These are phyloP conservation scores for Viridothelium virens DNA, from an alignment of 495 filamentous ascomycete species.

Conservation along the genomic window DNA sequence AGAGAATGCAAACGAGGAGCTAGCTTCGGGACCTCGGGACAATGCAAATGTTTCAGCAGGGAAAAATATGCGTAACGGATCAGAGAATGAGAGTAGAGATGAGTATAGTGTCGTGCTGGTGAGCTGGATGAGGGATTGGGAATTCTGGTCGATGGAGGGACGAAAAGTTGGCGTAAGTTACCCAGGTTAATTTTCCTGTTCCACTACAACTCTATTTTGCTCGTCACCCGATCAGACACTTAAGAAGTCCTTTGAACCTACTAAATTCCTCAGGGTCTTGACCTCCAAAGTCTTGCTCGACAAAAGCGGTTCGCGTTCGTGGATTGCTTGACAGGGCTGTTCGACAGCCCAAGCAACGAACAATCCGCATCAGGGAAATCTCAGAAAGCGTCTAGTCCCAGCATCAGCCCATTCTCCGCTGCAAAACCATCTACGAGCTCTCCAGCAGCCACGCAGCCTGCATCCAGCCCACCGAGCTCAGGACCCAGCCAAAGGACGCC, in stretches of 20 bases:
- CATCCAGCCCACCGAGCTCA: not conserved
- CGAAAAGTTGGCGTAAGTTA: constrained; percentile 20
- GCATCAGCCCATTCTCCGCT: not conserved
- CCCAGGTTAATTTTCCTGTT: constrained; percentile 13
- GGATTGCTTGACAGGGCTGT: constrained; percentile 61
- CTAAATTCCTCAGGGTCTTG: constrained; percentile 48
- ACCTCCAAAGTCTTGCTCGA: constrained; percentile 52
- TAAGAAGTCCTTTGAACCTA: constrained; percentile 18
- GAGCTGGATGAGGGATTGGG: constrained; percentile 65
- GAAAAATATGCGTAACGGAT: not conserved
- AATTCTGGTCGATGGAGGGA: constrained; percentile 54
- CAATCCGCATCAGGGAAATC: constrained; percentile 19
- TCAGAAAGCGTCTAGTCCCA: not conserved
- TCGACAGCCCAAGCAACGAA: constrained; percentile 28
- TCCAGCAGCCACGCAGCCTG: not conserved
- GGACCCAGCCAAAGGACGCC: not conserved
- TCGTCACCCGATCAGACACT: not conserved
- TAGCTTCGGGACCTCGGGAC: not conserved
- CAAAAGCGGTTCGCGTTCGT: constrained; percentile 59
- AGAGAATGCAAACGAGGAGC: not conserved
- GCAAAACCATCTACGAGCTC: not conserved
- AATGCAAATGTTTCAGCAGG: not conserved
- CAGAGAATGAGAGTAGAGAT: not conserved
- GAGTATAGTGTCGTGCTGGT: constrained; percentile 54
- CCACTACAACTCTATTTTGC: no score